Evolutionary conservation across 768 basidiomycete species (phyloP).

Genomic region (Boletus rubropictus): DNA sequence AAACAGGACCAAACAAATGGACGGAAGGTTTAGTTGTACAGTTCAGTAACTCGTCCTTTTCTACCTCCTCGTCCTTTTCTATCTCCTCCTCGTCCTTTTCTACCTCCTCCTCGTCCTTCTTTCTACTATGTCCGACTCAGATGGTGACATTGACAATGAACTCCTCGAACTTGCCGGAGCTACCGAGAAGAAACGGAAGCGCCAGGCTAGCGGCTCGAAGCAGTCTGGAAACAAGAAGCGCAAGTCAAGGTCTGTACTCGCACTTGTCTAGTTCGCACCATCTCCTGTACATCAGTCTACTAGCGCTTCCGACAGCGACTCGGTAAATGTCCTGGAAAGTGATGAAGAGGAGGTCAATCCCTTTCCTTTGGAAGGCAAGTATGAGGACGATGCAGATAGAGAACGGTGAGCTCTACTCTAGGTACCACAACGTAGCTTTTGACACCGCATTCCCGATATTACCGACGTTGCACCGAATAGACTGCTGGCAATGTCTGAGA

Average conservation of each 20-base stretch:
- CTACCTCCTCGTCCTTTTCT: too few relatives aligned
- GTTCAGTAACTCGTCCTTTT: constrained; percentile 1
- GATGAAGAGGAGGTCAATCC: constrained; percentile 59
- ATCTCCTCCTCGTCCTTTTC: neutral
- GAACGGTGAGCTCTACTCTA: constrained; percentile 54
- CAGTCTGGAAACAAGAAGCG: constrained; percentile 55
- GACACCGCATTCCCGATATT: constrained; percentile 15
- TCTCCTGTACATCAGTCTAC: constrained; percentile 2
- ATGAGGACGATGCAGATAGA: constrained; percentile 77
- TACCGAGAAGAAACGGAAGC: constrained; percentile 59
- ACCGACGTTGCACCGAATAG: constrained; percentile 36
- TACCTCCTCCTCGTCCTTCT: neutral
- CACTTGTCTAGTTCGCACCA: neutral
- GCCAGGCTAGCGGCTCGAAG: constrained; percentile 42
- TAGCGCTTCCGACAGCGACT: constrained; percentile 40
- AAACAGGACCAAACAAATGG: constrained; percentile 21
- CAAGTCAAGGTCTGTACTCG: constrained; percentile 57
- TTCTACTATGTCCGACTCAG: constrained; percentile 43
- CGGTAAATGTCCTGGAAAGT: constrained; percentile 56
- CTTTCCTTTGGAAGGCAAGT: constrained; percentile 91
- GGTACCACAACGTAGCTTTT: constrained; percentile 25
- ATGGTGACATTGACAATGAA: constrained; percentile 57
- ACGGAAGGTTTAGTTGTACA: neutral
- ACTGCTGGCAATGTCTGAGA: constrained; percentile 73
- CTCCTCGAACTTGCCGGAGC: constrained; percentile 78